phyloP scores from a whole-genome alignment of 1,284 basidiomycete genomes.

The Trichosporon asahii region DNA sequence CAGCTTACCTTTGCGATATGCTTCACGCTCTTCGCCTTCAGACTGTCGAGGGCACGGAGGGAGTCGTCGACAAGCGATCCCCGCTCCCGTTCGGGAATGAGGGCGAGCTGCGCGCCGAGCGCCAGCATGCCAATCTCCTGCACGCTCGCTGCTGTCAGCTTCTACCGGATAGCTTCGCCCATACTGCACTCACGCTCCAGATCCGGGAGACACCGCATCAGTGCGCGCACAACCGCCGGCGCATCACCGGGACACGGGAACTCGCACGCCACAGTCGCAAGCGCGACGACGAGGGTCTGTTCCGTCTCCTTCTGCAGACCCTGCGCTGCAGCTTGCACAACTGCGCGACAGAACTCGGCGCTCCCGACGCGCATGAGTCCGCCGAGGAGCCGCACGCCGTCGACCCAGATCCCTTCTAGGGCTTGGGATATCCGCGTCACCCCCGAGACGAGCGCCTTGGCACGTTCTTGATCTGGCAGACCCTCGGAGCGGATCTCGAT shows the following conservation, averaged over 20 bases:
- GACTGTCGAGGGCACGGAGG: background rate
- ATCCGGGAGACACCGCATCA: constrained; percentile 10
- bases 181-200: constrained; percentile 2
- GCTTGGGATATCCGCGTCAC: constrained; percentile 18
- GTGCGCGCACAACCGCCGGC: background rate
- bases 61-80: constrained; percentile 4
- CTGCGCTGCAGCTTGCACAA: constrained; percentile 3
- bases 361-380: constrained; percentile 16
- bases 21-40: constrained; percentile 11
- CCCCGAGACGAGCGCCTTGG: constrained; percentile 11
- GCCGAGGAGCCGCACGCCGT: constrained; percentile 22
- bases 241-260: constrained; percentile 6
- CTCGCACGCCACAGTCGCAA: constrained; percentile 24
- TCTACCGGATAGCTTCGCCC: background rate
- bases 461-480: constrained; percentile 1
- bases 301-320: background rate
- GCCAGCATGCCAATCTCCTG: constrained; percentile 34
- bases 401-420: constrained; percentile 27
- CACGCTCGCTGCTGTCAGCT: constrained; percentile 17
- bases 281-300: constrained; percentile 22
- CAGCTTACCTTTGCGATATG: constrained; percentile 7
- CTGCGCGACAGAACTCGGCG: background rate
- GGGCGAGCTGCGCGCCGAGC: constrained; percentile 21
- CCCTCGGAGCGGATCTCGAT: constrained; percentile 21
- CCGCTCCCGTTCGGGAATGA: background rate